Evolutionary conservation across 179 eudicot species (phyloP), one percentile per base, ranked within the genome.

Genomic region (Beta lomatogona): DNA sequence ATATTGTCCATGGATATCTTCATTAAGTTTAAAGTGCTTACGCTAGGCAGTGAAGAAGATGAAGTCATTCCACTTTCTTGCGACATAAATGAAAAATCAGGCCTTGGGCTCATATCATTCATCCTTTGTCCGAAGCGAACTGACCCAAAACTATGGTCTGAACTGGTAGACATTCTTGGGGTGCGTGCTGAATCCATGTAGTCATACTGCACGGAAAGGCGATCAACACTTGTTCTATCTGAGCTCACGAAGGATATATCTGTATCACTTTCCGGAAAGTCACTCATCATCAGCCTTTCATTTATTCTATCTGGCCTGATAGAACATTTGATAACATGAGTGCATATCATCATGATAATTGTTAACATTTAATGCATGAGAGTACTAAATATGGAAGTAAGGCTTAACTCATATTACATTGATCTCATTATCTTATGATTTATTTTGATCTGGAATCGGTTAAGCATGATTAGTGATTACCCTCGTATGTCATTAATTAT

Each of bases 171-270:
- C 16, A 88, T 79, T 82, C 91, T 79, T 36, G 90, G 87, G 4
- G 88, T 88, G 12, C 87, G 78, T 19, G 88, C 69, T 48, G 78
- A 45, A 64, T 94, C 97, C 80, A 85, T 85, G 85, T 81, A 85
- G 66, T 95, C 98, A 76, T 76, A 82, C 61, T 85, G 89, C 15
- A 88, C 15, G 44, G 87, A 84, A 79, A 84, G 78, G 22, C 68
- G 87, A 66, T 93, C 98, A 59, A 80, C 81, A 73, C 97, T 92
- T n/a, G 92, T 87, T 82, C 97, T 90, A 22, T 90, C 94, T 15
- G 92, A 85, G 85, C 97, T 91, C 41, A 92, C 93, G 76, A 90
- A 95, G 66, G 99, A 94, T 86, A 95, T 94, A 82, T 95, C 98
- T 10, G 91, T 81, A 21, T 92, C 92, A 41, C 85, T 81, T 80